These are phyloP conservation scores for Fraxinus latifolia DNA, from an alignment of 305 asterid species.

Conservation along the genomic window DNA sequence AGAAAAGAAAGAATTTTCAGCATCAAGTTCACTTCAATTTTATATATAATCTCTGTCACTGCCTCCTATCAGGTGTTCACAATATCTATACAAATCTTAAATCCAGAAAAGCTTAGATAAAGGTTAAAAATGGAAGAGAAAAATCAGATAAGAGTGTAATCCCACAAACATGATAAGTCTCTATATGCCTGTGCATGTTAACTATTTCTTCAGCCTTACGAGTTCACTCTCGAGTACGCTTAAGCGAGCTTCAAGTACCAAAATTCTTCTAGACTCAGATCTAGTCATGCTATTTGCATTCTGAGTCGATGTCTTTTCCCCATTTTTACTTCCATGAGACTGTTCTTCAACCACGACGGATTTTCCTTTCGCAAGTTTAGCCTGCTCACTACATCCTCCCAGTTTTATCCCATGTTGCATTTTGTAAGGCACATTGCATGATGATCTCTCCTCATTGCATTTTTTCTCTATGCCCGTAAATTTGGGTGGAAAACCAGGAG, in stretches of 20 bases:
- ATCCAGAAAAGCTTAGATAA: background rate
- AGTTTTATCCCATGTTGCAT: background rate
- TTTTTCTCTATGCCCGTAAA: background rate
- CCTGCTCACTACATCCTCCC: background rate
- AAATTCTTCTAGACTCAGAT: background rate
- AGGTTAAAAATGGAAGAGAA: background rate
- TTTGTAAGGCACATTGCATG: background rate
- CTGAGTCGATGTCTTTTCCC: background rate
- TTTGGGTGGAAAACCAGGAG: constrained; percentile 6
- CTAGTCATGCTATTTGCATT: background rate
- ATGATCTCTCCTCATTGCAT: background rate
- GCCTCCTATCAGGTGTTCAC: background rate
- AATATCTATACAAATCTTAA: background rate
- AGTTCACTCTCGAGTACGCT: background rate
- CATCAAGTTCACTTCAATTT: background rate
- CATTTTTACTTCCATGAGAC: background rate
- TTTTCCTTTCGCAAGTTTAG: background rate
- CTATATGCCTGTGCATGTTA: background rate
- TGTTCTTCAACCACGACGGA: background rate
- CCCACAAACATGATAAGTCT: background rate
- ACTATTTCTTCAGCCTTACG: background rate
- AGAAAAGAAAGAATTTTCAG: background rate
- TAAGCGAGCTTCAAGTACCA: background rate
- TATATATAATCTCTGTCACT: background rate
- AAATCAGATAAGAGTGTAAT: background rate